Evolutionary conservation across 2,329 filamentous ascomycete genomes (phyloP).

Genomic region (Fusarium piperis): DNA sequence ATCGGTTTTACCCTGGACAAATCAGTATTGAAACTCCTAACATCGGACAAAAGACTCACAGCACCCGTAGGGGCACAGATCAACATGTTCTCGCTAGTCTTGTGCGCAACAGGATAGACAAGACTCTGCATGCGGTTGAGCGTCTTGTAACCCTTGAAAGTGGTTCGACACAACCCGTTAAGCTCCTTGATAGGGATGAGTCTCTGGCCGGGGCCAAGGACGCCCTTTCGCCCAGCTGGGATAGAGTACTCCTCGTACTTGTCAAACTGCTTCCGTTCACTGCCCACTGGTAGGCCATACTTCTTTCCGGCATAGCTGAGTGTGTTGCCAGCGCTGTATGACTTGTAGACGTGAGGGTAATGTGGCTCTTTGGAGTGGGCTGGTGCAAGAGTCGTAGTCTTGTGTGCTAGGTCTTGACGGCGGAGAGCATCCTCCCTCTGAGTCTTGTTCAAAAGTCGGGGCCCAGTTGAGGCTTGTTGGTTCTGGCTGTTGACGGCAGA

Average conservation of each 20-base stretch:
- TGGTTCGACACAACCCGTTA: constrained; percentile 89
- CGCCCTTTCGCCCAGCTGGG: constrained; percentile 83
- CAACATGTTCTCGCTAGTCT: constrained; percentile 97
- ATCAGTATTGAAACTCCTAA: constrained; percentile 18
- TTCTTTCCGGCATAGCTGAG: constrained; percentile 82
- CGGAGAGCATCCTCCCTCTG: constrained; percentile 83
- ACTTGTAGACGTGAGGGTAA: constrained; percentile 94
- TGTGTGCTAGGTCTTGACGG: constrained; percentile 83
- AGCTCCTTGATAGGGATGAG: constrained; percentile 83
- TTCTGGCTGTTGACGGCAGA: constrained; percentile 52
- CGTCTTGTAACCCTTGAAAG: constrained; percentile 92
- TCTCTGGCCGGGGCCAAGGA: constrained; percentile 75
- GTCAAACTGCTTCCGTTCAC: constrained; percentile 72
- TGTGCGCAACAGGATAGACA: constrained; percentile 94
- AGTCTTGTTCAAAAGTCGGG: constrained; percentile 74
- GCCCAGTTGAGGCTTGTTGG: constrained; percentile 48
- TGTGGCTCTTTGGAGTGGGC: constrained; percentile 77
- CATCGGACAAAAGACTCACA: constrained; percentile 53
- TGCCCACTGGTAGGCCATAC: constrained; percentile 83
- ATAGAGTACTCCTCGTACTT: constrained; percentile 92
- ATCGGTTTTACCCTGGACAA: constrained; percentile 85
- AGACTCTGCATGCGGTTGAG: constrained; percentile 99
- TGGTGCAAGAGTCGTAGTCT: constrained; percentile 75
- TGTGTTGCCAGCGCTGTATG: constrained; percentile 85
- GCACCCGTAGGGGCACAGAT: constrained; percentile 98